phyloP scores from a whole-genome alignment of 495 filamentous ascomycete species.

The Annulohypoxylon moriforme region DNA sequence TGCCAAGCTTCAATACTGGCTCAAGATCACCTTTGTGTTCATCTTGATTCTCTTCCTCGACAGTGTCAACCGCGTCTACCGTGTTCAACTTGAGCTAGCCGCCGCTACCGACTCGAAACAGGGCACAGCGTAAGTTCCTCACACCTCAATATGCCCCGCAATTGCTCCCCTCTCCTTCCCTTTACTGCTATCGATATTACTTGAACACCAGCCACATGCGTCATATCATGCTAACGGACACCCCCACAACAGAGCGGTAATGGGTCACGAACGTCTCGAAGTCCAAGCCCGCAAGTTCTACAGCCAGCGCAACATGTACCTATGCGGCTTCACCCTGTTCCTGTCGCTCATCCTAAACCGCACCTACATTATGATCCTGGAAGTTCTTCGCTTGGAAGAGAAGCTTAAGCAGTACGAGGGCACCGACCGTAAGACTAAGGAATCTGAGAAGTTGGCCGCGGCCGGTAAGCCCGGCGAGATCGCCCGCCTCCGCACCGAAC shows the following conservation, averaged over 20 bases:
- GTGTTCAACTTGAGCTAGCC: conserved; percentile 89
- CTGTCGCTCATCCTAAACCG: conserved; percentile 98
- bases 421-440: conserved; percentile 77
- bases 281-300: conserved; percentile 99
- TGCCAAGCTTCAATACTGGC: conserved; percentile 63
- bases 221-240: conserved; percentile 37
- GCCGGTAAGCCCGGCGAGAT: conserved; percentile 71
- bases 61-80: conserved; percentile 98
- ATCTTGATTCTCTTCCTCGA: conserved; percentile 98
- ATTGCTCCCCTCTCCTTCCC: neutral
- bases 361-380: conserved; percentile 97
- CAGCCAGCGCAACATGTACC: conserved; percentile 99
- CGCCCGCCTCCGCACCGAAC: conserved; percentile 71
- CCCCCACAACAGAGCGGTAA: conserved; percentile 62
- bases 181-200: neutral
- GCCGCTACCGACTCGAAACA: conserved; percentile 61
- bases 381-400: conserved; percentile 92
- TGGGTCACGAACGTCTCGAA: conserved; percentile 93
- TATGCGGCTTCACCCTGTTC: conserved; percentile 99
- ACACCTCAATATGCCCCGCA: conserved; percentile 5
- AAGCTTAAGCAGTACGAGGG: conserved; percentile 89
- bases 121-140: conserved; percentile 35
- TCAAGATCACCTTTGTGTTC: conserved; percentile 96
- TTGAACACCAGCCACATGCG: neutral
- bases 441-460: conserved; percentile 79